Base-by-base conservation (phyloP, 225 moss, liverwort and hornwort genomes). In the Physcomitrellopsis africana region DNA sequence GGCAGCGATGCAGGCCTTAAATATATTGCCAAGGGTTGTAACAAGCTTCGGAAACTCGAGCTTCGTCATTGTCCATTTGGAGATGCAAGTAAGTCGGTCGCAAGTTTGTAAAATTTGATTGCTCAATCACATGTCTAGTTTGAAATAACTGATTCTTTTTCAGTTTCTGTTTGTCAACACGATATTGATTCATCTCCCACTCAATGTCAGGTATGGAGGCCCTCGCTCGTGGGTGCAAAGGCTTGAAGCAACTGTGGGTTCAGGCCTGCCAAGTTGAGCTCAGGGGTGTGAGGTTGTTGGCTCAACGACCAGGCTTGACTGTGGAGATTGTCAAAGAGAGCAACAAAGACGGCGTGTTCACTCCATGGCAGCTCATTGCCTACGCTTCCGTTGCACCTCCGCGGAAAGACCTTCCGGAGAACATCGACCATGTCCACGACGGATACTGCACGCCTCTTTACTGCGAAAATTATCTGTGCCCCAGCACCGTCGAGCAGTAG, bases 221-320 rank as follows among this genome's bases (percentile, higher is more conserved):
- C 15, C 82, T 89, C 41, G 86, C 84, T 7, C 42, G 20, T 11
- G 83, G 84, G 18, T 82, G 85, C 63, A 81, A 81, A 0, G 65
- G 76, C 24, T 72, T 89, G 86, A 89, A 80, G 78, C 72, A 79
- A 17, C 68, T 86, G 57, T 89, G 89, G 89, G 86, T 89, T 56
- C 89, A 89, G 76, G 89, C 86, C 19, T 89, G 89, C 61, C 79
- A 84, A 75, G 86, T 89, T 75, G 79, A 78, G 80, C 77, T 84
- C 19, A 68, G 44, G 23, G 89, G 86, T 46, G 89, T 89, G 65
- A 73, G 82, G 51, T 54, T 72, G 77, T 53, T 89, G 62, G 86
- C 89, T 1, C 74, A 74, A 56, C 81, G 86, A 12, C 72, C 79
- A 13, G 81, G 72, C 9, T 65, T 89, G 0, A 22, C 70, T 1